Evolutionary conservation across 1,284 basidiomycete species (phyloP), one percentile per base, ranked within the genome.

Genomic region (Pulveroboletus sp.): DNA sequence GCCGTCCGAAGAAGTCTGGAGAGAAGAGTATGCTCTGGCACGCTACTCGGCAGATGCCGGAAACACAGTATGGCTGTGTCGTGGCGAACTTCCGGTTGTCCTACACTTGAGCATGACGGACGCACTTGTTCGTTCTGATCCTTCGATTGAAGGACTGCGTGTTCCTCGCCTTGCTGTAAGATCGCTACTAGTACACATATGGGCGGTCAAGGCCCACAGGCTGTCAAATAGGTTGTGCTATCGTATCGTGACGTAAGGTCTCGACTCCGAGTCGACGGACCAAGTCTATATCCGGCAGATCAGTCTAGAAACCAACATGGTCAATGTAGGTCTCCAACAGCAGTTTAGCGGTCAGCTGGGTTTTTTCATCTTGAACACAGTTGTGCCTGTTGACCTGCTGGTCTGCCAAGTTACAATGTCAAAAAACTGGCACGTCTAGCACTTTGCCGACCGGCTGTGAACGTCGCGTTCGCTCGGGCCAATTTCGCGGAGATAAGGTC

Each of bases 401-500:
- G 7, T 33, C 33, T 12, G 15, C 25, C 28, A 46, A 28, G 39
- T 14, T 17, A 24, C 14, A 43, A 9, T n/a, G 47, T 49, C 9
- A 40, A 39, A n/a, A 38, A 38, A 28, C 10, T 25, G 40, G 28
- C 25, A n/a, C 20, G 15, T 43, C 5, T 17, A 11, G 20, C 26
- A 26, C 31, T 36, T 49, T 61, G 46, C 56, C 52, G 52, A 25
- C 51, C 64, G 64, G 59, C 51, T 59, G 20, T n/a, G 3, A 43
- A 28, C 18, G 10, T 38, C 22, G 24, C 29, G 26, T 18, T 43
- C 31, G 29, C 28, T 26, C 18, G 11, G 18, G 22, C 39, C 46
- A 51, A 51, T 56, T 58, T 65, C 54, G 67, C 66, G 68, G 68
- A 66, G 65, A 68, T 70, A 53, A 57, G 46, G 38, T 29, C 36